Evolutionary conservation across 768 basidiomycete species (phyloP).

Genomic region (Lentinula boryana): DNA sequence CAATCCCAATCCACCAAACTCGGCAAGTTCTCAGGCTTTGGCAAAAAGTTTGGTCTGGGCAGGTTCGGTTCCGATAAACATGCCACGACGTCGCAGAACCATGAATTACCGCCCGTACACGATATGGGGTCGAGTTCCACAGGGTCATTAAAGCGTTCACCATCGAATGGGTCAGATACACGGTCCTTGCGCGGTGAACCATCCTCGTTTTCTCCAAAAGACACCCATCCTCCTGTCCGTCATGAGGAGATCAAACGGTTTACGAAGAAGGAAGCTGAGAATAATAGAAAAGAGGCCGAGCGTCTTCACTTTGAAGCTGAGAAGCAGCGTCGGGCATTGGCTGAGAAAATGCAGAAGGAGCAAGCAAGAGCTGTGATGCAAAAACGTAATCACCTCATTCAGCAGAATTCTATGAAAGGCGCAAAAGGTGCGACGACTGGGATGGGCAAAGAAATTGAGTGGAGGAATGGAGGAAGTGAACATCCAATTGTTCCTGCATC

Average conservation of each 20-base stretch:
- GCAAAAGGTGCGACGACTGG: background rate
- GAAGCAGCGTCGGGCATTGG: conserved; percentile 73
- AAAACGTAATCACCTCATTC: conserved; percentile 76
- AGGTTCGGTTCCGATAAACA: conserved; percentile 71
- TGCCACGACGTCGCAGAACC: conserved; percentile 65
- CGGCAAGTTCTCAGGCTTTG: conserved; percentile 55
- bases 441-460: conserved; percentile 37
- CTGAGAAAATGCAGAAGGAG: conserved; percentile 71
- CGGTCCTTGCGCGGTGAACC: conserved; percentile 36
- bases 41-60: conserved; percentile 48
- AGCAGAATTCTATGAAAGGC: conserved; percentile 40
- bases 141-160: conserved; percentile 68
- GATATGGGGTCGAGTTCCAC: conserved; percentile 48
- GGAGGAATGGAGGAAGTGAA: conserved; percentile 42
- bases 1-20: conserved; percentile 26
- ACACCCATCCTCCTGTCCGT: conserved; percentile 14
- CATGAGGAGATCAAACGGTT: background rate
- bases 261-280: conserved; percentile 29
- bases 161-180: conserved; percentile 72
- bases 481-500: conserved; percentile 32
- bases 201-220: conserved; percentile 35
- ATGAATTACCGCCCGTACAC: conserved; percentile 63
- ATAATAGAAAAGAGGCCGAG: conserved; percentile 76
- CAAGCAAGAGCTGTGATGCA: conserved; percentile 90
- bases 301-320: conserved; percentile 76